Percentiles rank a stretch among this genome's conserved stretches.
phyloP scores from a whole-genome alignment of 169 alveolate species.

The Perkinsus marinus region DNA sequence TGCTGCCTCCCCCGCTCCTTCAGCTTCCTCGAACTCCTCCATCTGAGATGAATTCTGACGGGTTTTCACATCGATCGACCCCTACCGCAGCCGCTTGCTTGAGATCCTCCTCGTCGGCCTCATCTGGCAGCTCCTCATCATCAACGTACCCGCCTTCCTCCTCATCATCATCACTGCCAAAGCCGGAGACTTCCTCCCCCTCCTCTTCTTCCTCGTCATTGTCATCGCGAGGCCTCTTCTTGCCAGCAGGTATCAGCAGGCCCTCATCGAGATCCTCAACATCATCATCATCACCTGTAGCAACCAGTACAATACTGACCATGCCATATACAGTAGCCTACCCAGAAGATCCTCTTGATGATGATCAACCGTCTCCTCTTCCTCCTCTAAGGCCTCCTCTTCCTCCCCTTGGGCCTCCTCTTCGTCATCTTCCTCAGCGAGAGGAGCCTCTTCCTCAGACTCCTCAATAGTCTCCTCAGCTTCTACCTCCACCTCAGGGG shows the following conservation, averaged over 20 bases:
- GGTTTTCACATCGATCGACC: neutral
- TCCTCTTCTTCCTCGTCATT: neutral
- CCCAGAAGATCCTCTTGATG: slow-evolving; percentile 24
- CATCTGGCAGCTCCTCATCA: neutral
- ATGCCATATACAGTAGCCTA: neutral
- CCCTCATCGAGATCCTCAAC: slow-evolving; percentile 37
- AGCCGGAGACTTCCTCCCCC: neutral
- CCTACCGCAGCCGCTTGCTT: neutral
- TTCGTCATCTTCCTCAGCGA: slow-evolving; percentile 12
- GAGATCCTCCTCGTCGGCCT: neutral
- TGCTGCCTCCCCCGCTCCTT: neutral
- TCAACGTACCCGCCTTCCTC: neutral
- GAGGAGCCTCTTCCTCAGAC: neutral
- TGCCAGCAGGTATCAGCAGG: slow-evolving; percentile 33
- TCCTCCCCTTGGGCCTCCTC: neutral
- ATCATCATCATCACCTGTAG: slow-evolving; percentile 44
- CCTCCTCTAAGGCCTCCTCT: neutral
- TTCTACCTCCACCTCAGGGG: no score
- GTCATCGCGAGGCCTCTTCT: slow-evolving; percentile 3
- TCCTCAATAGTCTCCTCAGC: neutral
- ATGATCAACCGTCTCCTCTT: slow-evolving; percentile 5
- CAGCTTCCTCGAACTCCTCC: neutral
- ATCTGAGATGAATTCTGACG: neutral
- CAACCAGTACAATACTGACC: slow-evolving; percentile 31
- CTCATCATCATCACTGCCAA: neutral